phyloP scores from a whole-genome alignment of 805 yeast genomes.

The Sungouiella blattae region DNA sequence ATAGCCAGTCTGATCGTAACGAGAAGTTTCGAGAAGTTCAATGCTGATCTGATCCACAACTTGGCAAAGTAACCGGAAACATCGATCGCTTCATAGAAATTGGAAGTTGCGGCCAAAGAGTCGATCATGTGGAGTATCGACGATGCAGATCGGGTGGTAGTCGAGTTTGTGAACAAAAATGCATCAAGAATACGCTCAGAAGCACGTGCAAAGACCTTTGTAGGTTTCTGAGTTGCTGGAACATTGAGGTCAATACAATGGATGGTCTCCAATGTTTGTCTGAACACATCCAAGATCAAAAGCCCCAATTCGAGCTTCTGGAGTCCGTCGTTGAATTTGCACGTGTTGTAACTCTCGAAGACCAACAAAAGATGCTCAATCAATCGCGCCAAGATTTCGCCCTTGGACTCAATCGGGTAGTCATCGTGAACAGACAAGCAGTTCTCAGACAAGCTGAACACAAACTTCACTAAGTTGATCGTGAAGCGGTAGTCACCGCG shows the following conservation, averaged over 20 bases:
- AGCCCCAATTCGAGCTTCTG: conserved; percentile 64
- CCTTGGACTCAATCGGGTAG: conserved; percentile 35
- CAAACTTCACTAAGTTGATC: conserved; percentile 53
- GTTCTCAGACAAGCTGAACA: conserved; percentile 49
- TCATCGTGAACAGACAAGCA: conserved; percentile 39
- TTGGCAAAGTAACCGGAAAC: conserved; percentile 45
- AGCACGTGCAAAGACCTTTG: conserved; percentile 49
- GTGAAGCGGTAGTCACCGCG: conserved; percentile 66
- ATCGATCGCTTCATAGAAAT: conserved; percentile 39
- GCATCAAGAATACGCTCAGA: conserved; percentile 49
- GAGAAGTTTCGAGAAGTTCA: conserved; percentile 55
- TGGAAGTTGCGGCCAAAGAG: conserved; percentile 34
- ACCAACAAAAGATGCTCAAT: conserved; percentile 57
- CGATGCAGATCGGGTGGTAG: conserved; percentile 49
- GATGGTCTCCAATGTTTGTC: conserved; percentile 48
- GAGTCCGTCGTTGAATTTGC: conserved; percentile 56
- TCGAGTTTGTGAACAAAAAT: conserved; percentile 51
- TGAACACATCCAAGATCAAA: conserved; percentile 50
- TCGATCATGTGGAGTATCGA: conserved; percentile 54
- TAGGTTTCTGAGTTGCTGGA: conserved; percentile 34
- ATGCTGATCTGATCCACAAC: conserved; percentile 47
- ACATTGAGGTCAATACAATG: conserved; percentile 49
- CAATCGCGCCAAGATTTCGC: conserved; percentile 53
- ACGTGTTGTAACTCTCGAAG: conserved; percentile 69
- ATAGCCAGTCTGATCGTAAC: conserved; percentile 53